Percentiles rank a stretch among this genome's conserved stretches.
These are phyloP conservation scores for Chrysanthemum seticuspe DNA, from an alignment of 129 eudicot genomes.

Conservation along the genomic window DNA sequence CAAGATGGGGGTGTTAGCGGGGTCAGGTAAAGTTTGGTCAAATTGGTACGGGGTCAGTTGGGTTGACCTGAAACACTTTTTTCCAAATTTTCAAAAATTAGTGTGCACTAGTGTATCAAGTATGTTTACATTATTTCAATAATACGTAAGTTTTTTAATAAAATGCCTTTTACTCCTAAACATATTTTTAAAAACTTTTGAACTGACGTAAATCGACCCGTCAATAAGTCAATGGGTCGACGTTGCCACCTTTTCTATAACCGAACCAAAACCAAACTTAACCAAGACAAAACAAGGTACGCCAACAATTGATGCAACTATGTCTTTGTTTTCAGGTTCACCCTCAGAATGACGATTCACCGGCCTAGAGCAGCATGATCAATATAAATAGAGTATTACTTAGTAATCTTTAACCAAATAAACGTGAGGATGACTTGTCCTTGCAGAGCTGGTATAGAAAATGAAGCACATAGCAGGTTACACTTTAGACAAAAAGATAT, in stretches of 20 bases:
- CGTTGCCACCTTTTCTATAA: not conserved
- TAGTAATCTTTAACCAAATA: slow-evolving; percentile 7
- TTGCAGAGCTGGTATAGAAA: not conserved
- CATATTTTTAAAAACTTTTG: not conserved
- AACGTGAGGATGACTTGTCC: slow-evolving; percentile 5
- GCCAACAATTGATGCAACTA: slow-evolving; percentile 3
- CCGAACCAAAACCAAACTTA: slow-evolving; percentile 1
- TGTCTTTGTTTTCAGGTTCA: slow-evolving; percentile 23
- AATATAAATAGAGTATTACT: not conserved
- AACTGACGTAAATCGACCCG: not conserved
- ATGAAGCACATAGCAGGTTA: slow-evolving; percentile 12
- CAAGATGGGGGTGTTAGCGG: not conserved
- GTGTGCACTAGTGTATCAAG: too few relatives aligned
- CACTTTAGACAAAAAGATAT: not conserved
- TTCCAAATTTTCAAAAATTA: too few relatives aligned
- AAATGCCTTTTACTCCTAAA: not conserved
- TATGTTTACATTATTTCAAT: not conserved
- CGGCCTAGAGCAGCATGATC: slow-evolving; percentile 23
- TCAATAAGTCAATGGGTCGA: not conserved
- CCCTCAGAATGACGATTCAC: slow-evolving; percentile 30
- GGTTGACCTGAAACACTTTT: not conserved
- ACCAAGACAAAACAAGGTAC: not conserved
- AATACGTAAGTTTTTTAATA: not conserved
- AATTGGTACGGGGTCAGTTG: not conserved
- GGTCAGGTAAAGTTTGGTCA: not conserved